Percentiles rank a stretch among this genome's conserved stretches.
phyloP scores from a whole-genome alignment of 1,139 yeast species.

The Blastobotrys ciferrii region DNA sequence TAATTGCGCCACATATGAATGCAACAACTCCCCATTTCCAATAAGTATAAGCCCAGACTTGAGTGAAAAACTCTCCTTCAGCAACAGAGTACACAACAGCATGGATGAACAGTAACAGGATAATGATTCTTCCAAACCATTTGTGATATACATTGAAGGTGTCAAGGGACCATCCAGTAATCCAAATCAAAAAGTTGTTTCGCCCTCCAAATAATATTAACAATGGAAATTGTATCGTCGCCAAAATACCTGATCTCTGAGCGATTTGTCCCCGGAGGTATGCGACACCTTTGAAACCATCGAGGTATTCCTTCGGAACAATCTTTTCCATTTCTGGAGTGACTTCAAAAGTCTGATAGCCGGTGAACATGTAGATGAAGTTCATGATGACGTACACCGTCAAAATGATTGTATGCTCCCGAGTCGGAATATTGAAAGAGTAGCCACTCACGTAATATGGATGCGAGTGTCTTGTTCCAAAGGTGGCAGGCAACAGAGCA shows the following conservation, averaged over 20 bases:
- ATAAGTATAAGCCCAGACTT: constrained; percentile 30
- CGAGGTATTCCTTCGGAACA: constrained; percentile 20
- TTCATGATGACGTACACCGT: constrained; percentile 45
- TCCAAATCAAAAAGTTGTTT: constrained; percentile 61
- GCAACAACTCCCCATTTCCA: constrained; percentile 57
- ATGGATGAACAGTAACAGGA: constrained; percentile 45
- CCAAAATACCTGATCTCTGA: constrained; percentile 57
- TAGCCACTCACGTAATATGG: constrained; percentile 33
- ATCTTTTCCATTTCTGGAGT: constrained; percentile 1
- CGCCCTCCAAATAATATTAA: constrained; percentile 60
- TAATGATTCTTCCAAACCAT: constrained; percentile 58
- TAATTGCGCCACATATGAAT: constrained; percentile 39
- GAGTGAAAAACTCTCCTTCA: constrained; percentile 13
- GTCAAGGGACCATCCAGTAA: constrained; percentile 65
- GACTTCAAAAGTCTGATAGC: constrained; percentile 41
- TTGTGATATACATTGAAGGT: constrained; percentile 65
- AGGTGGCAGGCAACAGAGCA: constrained; percentile 50
- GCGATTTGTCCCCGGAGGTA: constrained; percentile 50
- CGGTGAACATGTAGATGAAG: constrained; percentile 39
- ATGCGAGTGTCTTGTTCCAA: constrained; percentile 44
- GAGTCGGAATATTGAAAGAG: constrained; percentile 52
- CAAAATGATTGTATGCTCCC: constrained; percentile 53
- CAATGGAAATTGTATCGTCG: constrained; percentile 50
- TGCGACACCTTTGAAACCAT: constrained; percentile 41
- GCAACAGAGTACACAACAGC: constrained; percentile 26